Evolutionary conservation across 495 filamentous ascomycete species (phyloP).

Genomic region (Poronia punctata): DNA sequence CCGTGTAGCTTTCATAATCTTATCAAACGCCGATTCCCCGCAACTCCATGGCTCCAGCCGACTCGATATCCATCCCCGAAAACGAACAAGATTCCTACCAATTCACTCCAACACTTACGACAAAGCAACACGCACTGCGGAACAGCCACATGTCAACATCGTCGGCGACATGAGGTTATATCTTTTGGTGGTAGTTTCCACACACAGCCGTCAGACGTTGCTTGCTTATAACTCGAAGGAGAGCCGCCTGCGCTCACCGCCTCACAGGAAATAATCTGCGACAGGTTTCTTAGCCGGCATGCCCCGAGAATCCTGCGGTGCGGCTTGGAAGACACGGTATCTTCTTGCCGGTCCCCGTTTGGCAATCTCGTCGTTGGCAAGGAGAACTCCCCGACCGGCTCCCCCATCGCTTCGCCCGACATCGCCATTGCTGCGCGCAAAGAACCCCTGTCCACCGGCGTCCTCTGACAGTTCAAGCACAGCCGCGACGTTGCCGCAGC

Average conservation of each 20-base stretch:
- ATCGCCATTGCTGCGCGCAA: slow-evolving; percentile 76
- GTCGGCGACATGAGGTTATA: too few species aligned
- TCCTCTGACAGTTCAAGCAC: slow-evolving; percentile 92
- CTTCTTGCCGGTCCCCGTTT: slow-evolving; percentile 73
- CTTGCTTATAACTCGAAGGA: background rate
- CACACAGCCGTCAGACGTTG: background rate
- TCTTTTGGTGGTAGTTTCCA: too few species aligned
- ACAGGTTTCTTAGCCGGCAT: slow-evolving; percentile 99
- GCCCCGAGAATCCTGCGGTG: slow-evolving; percentile 89
- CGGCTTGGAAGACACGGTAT: slow-evolving; percentile 94
- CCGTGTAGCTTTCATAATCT: too few species aligned
- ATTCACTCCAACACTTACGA: too few species aligned
- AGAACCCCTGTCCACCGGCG: slow-evolving; percentile 62
- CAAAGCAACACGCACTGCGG: too few species aligned
- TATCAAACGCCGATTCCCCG: too few species aligned
- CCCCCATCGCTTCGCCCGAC: slow-evolving; percentile 46
- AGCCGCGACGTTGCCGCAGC: slow-evolving; percentile 94
- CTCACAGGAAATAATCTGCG: slow-evolving; percentile 85
- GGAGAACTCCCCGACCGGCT: slow-evolving; percentile 28
- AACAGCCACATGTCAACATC: too few species aligned
- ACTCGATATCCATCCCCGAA: too few species aligned
- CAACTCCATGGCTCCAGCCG: too few species aligned
- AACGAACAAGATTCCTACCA: too few species aligned
- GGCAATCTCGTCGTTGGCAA: slow-evolving; percentile 33
- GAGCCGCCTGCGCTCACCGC: background rate